A percentile compares a stretch with the other conserved stretches of the same genome.
phyloP scores from a whole-genome alignment of 2,329 filamentous ascomycete genomes.

The Venturiaceae sp. region DNA sequence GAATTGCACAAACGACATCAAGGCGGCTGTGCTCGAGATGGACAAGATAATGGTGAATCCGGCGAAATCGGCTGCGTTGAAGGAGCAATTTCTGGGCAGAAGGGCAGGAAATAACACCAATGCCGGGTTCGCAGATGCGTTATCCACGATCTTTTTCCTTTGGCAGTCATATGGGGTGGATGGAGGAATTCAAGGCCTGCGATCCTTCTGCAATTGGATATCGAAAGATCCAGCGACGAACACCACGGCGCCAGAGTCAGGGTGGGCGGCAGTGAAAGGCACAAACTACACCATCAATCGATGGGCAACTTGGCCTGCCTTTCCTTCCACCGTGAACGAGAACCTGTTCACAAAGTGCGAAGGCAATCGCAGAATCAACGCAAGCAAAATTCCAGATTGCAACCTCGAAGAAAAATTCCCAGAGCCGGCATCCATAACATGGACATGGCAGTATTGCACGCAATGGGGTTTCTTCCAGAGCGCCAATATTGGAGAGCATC shows the following conservation, averaged over 20 bases:
- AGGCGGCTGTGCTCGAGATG: conserved; percentile 38
- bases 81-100: conserved; percentile 37
- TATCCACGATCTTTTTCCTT: conserved; percentile 28
- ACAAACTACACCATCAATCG: conserved; percentile 29
- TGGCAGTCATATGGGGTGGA: conserved; percentile 37
- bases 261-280: conserved; percentile 31
- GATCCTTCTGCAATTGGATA: conserved; percentile 36
- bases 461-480: conserved; percentile 43
- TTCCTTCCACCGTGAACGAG: conserved; percentile 26
- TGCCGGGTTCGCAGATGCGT: conserved; percentile 35
- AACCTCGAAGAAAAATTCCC: conserved; percentile 23
- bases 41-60: conserved; percentile 33
- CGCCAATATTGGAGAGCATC: conserved; percentile 37
- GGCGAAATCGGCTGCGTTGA: conserved; percentile 29
- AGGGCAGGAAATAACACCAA: conserved; percentile 37
- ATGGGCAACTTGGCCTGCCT: conserved; percentile 31
- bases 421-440: conserved; percentile 30
- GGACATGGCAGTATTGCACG: conserved; percentile 44
- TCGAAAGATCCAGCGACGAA: conserved; percentile 30
- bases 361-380: conserved; percentile 9
- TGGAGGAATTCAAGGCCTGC: conserved; percentile 22
- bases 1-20: conserved; percentile 40
- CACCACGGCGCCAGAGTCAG: conserved; percentile 25
- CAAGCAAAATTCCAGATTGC: conserved; percentile 19
- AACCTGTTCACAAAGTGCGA: conserved; percentile 32